Conservation (phyloP, 2,329 filamentous ascomycete genomes). For the Chaetothyriales sp. region DNA sequence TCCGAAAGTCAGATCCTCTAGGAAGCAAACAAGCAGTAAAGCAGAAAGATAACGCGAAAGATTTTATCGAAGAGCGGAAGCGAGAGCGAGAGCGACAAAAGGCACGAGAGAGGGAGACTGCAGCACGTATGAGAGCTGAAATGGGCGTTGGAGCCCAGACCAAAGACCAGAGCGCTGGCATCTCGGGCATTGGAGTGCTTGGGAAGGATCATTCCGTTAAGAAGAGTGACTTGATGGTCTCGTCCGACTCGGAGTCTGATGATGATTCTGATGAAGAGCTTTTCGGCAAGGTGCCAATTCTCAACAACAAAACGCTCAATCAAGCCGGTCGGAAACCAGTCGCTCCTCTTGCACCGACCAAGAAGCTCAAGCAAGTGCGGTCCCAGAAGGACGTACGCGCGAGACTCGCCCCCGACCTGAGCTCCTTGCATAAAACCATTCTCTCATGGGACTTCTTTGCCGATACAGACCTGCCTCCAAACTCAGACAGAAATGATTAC, state of each 20-base stretch:
- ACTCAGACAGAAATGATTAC: conserved; percentile 54
- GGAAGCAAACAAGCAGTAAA: conserved; percentile 10
- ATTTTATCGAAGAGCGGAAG: conserved; percentile 61
- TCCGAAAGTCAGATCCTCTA: conserved; percentile 14
- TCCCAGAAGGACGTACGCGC: conserved; percentile 90
- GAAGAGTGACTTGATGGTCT: conserved; percentile 83
- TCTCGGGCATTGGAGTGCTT: conserved; percentile 55
- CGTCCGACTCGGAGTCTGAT: conserved; percentile 54
- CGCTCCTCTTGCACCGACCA: conserved; percentile 52
- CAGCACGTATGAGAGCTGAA: conserved; percentile 49
- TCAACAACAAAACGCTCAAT: conserved; percentile 32
- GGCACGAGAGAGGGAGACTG: conserved; percentile 56
- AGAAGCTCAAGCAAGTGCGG: conserved; percentile 66
- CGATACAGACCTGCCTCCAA: conserved; percentile 69
- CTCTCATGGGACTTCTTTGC: conserved; percentile 94
- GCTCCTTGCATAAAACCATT: conserved; percentile 69
- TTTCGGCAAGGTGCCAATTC: conserved; percentile 39
- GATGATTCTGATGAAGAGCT: conserved; percentile 61
- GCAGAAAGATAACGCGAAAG: conserved; percentile 28
- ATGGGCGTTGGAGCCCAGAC: conserved; percentile 43
- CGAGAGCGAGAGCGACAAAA: conserved; percentile 62
- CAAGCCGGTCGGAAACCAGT: conserved; percentile 28
- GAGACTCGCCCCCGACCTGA: conserved; percentile 77
- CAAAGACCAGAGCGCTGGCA: conserved; percentile 64
- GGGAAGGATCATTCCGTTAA: conserved; percentile 64